Evolutionary conservation across 257 asterid genomes (phyloP), one percentile per base, ranked within the genome.

Genomic region (Cruciata laevipes): DNA sequence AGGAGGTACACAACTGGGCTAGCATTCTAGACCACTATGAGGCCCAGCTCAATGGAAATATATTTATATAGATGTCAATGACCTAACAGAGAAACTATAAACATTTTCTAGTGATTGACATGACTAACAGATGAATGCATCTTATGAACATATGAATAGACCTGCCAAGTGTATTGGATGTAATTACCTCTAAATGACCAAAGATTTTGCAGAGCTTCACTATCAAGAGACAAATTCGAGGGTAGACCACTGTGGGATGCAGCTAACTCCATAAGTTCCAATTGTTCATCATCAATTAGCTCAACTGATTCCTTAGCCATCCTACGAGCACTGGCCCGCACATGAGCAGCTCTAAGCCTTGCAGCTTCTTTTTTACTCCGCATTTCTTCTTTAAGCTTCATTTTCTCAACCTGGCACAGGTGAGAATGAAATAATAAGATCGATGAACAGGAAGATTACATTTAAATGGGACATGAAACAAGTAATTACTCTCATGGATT

Each of bases 201-300:
- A 31, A 88, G 91, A 77, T 77, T 77, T 68, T 81, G 90, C 63
- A 89, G 66, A 59, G 86, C 71, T 73, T 83, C 95, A 74, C 57
- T 68, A 59, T 87, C 96, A 37, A 91, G 95, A 71, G 90, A 80
- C 79, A 75, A 69, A 73, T 85, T 51, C 10, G 96, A 87, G 77
- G 91, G 83, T 74, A 86, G 67, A 27, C 89, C 90, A 78, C 55
- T 80, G 67, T 75, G 78, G 69, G 81, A 81, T 51, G 89, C 85
- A 35, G 96, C 95, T 56, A 91, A 68, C 82, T 91, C 96, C 95
- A 89, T 85, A 67, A 89, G 93, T 81, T 89, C 98, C 83, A 90
- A 69, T 16, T 70, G 79, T 74, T 88, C 90, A 76, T 90, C 97
- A 61, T 90, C 97, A 14, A 88, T 74, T 75, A 90, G 75, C 64